Evolutionary conservation across 805 yeast species (phyloP), one percentile per base, ranked within the genome.

Genomic region (Cyberlindnera nakhonratchasimensis): DNA sequence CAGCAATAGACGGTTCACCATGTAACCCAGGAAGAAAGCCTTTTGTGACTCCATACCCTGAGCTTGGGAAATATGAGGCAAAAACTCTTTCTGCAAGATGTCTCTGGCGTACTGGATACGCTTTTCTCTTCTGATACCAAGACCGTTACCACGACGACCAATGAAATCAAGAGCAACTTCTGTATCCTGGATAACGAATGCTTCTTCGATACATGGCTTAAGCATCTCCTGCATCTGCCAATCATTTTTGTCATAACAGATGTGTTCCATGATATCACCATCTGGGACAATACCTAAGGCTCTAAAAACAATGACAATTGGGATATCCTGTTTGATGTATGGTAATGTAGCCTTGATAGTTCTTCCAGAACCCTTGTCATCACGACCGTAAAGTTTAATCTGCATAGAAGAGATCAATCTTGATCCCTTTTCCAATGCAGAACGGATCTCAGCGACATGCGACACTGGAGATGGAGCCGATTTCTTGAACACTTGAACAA

Each of bases 151-250:
- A 80, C 99, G 89, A 71, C 98, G 86, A 54, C 99, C 99, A 59
- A 93, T 93, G 66, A 82, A 93, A 71, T 93, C 99, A 50, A 93
- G 77, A 1, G 99, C 99, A 39, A 95, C 96, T 70, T 93, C 98
- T 61, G 96, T 82, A 61, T 95, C 97, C 70, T 93, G 99, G 52
- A 93, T 90, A 40, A 93, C 93, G 66, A 93, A 95, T 40, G 97
- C 99, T 70, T 95, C 99, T 66, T 93, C 99, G 48, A 93, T 95
- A 77, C 98, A 93, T 6, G 99, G 99, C 65, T 93, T 95, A 60
- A 93, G 75, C 93, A 93, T 88, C 69, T 93, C 99, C 65, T 93
- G 77, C 99, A 93, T 93, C 69, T 93, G 99, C 97, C 98, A 91
- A 71, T 93, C 99, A 53, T 83, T 86, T 47, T 88, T 89, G 66